Evolutionary conservation across 768 basidiomycete genomes (phyloP).

Genomic region (Rhodotorula graminis): DNA sequence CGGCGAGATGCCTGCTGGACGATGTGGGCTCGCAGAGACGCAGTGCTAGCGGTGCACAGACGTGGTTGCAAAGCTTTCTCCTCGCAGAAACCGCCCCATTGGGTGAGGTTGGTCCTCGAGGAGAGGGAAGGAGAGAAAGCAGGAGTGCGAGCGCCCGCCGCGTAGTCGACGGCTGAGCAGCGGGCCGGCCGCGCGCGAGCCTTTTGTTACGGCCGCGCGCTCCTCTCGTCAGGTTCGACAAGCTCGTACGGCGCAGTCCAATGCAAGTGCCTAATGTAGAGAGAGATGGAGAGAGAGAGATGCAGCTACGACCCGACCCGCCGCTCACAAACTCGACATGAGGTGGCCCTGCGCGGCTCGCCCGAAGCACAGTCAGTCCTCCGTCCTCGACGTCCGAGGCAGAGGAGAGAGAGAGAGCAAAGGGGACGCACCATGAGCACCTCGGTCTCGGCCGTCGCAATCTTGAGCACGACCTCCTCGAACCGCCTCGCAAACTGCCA

Average conservation of each 20-base stretch:
- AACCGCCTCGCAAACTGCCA: slow-evolving; percentile 29
- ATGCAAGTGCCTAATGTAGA: no score
- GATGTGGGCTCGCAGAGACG: background rate
- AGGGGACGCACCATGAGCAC: slow-evolving; percentile 25
- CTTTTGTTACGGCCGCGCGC: no score
- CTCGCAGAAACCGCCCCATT: background rate
- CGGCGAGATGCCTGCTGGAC: background rate
- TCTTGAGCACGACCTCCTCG: slow-evolving; percentile 34
- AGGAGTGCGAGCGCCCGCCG: background rate
- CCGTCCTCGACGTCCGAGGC: no score
- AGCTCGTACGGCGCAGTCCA: no score
- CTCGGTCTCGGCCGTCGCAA: slow-evolving; percentile 32
- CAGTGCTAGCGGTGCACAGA: background rate
- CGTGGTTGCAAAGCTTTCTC: background rate
- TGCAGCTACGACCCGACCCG: no score
- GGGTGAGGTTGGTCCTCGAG: background rate
- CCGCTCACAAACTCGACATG: slow-evolving; percentile 5
- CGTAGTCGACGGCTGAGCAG: background rate
- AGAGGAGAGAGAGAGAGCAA: background rate
- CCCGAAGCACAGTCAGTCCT: no score
- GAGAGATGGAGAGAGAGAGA: no score
- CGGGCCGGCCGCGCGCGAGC: background rate
- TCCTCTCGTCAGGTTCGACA: no score
- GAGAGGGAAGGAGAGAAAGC: slow-evolving; percentile 4
- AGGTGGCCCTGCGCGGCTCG: slow-evolving; percentile 22